Base-by-base conservation (phyloP, 1,284 basidiomycete species). In the Heterobasidion parviporum region DNA sequence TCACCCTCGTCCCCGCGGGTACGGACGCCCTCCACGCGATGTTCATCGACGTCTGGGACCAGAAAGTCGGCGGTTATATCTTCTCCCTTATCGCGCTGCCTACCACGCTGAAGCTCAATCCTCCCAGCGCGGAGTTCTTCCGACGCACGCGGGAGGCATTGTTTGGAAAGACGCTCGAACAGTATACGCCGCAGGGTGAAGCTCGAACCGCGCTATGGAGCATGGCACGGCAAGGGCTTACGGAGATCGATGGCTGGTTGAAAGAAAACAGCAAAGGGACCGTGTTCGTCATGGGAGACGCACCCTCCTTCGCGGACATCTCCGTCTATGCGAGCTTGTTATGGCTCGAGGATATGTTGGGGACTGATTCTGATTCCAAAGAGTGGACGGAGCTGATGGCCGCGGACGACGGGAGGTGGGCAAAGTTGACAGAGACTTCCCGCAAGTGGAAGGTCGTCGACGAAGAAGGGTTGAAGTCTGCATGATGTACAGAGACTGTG, bases 381-480 rank as follows among this genome's bases (percentile, higher is more conserved):
- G 68, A 73, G 57, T 78, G 76, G 75, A 63, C 63, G 57, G 66
- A 67, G 16, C 53, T 77, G 2, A 38, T 51, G 35, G 57, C 46
- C 3, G 72, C 70, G 68, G 62, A 74, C 59, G 67, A 63, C 10
- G 76, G 74, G 0, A 61, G 71, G n/a, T 78, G 76, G 74, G 68
- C 49, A 8, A 62, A 55, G 49, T 63, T 72, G 5, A 47, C 71
- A 43, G 66, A 66, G 20, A 61, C 62, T 26, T 67, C 74, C 53
- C 65, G 6, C 7, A 47, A 54, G 18, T 54, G 53, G 53, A 16
- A 36, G 16, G 16, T 33, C 12, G 53, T 54, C 12, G 53, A 51
- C 8, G 46, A 49, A 20, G 33, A 36, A 36, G 50, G 32, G 14
- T 20, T 51, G 50, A 47, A 8, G 18, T n/a, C 38, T 41, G 38